Evolutionary conservation across 2,329 filamentous ascomycete species (phyloP), one percentile per base, ranked within the genome.

Genomic region (Arthrobotrys conoides): DNA sequence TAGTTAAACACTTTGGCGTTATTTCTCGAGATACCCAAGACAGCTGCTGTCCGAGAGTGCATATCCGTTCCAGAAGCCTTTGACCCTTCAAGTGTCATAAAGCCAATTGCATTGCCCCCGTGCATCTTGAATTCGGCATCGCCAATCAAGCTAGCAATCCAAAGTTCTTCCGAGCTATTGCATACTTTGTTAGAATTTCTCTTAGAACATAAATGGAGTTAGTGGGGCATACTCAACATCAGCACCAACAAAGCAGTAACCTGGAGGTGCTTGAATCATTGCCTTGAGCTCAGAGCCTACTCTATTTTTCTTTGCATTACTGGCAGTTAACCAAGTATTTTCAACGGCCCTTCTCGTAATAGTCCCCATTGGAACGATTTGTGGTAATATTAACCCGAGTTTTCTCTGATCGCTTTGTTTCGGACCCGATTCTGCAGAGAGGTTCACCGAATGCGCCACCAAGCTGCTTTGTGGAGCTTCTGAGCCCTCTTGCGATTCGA

Each of bases 1-100:
- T 99, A 99, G 84, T 99, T 99, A 87, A 99, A 99, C 0, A 99
- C 90, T 83, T 99, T 99, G 75, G 96, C 96, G 82, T 97, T 91
- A 82, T 97, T 97, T 79, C 96, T 89, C 1, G 93, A 96, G 79
- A 99, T 99, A 5, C 94, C 95, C 1, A 99, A 85, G 72, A 99
- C 99, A 5, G 89, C 88, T 0, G 96, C 96, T 30, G 96, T 99
- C 36, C 95, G 92, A 12, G 81, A 82, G 66, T 81, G 81, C 67
- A 82, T 73, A 64, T 82, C 81, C 51, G 81, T 82, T 3, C 95
- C 95, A 1, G 93, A 93, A 5, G 93, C 91, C 85, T 99, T 98
- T 63, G 93, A 96, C 14, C 96, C 95, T 85, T 99, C 96, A 0
- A 99, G 87, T 0, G 96, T 99, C 96, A 99, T 99, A 86, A 99